Evolutionary conservation across 139 green algal genomes (phyloP).

Genomic region (Zygnema cylindricum): DNA sequence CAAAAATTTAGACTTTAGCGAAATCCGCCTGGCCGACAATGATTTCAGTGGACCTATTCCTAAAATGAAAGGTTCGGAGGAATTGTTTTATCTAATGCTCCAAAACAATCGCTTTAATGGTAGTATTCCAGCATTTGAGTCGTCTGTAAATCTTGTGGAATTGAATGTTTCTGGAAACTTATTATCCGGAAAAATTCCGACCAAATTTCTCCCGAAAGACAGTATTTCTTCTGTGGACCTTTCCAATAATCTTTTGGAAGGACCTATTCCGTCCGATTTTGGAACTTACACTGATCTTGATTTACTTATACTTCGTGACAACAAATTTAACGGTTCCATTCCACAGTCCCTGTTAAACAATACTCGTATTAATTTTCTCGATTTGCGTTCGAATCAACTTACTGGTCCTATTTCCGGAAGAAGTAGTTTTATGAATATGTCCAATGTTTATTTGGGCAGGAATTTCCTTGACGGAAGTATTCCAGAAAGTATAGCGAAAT

Average conservation of each 20-base stretch:
- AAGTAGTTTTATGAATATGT: background rate
- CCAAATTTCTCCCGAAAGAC: background rate
- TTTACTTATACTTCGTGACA: background rate
- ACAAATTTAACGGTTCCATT: background rate
- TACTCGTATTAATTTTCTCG: background rate
- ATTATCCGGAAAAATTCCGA: background rate
- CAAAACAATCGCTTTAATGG: constrained; percentile 20
- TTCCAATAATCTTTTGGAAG: constrained; percentile 21
- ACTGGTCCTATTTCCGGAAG: background rate
- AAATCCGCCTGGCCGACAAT: background rate
- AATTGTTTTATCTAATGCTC: background rate
- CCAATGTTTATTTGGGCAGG: background rate
- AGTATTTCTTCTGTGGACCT: background rate
- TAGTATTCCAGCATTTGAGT: constrained; percentile 10
- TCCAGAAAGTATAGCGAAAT: background rate
- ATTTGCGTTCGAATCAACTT: background rate
- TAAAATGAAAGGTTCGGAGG: background rate
- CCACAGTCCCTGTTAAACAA: background rate
- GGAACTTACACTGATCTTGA: background rate
- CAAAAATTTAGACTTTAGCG: background rate
- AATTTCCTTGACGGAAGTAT: background rate
- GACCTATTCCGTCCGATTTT: background rate
- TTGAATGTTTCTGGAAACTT: constrained; percentile 13
- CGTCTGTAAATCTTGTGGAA: background rate
- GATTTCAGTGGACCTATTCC: constrained; percentile 20